Evolutionary conservation across 768 basidiomycete genomes (phyloP).

Genomic region (Chalciporus chontae): DNA sequence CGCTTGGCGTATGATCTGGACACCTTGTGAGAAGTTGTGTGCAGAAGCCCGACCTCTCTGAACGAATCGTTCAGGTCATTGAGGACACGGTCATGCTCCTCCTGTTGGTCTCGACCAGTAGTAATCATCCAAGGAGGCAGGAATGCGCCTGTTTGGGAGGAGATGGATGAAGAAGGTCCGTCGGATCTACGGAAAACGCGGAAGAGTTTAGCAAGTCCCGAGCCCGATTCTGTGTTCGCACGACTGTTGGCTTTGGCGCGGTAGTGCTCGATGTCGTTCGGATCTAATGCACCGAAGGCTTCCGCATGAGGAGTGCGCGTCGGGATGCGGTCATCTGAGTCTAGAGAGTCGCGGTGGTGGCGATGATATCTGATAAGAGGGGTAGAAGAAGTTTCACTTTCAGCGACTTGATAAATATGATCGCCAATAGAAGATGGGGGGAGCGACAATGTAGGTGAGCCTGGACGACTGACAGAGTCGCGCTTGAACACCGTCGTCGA

Average conservation of each 20-base stretch:
- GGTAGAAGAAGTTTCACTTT: slow-evolving; percentile 8
- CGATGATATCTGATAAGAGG: slow-evolving; percentile 11
- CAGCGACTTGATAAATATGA: slow-evolving; percentile 2
- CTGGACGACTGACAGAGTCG: slow-evolving; percentile 17
- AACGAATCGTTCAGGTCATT: slow-evolving; percentile 72
- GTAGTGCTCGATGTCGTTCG: slow-evolving; percentile 47
- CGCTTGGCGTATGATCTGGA: slow-evolving; percentile 17
- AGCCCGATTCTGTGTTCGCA: slow-evolving; percentile 16
- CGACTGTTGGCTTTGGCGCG: slow-evolving; percentile 31
- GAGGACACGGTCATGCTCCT: slow-evolving; percentile 65
- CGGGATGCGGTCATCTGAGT: slow-evolving; percentile 29
- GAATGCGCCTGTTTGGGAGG: slow-evolving; percentile 32
- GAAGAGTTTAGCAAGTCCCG: slow-evolving; percentile 19
- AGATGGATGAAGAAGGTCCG: slow-evolving; percentile 20
- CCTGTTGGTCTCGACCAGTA: slow-evolving; percentile 59
- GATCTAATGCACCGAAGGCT: slow-evolving; percentile 57
- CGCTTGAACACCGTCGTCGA: slow-evolving; percentile 4
- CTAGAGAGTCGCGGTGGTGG: slow-evolving; percentile 25
- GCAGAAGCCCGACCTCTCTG: slow-evolving; percentile 74
- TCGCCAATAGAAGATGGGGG: slow-evolving; percentile 7
- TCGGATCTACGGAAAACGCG: slow-evolving; percentile 25
- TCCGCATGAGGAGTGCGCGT: slow-evolving; percentile 60
- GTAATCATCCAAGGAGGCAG: slow-evolving; percentile 63
- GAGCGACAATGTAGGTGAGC: slow-evolving; percentile 16
- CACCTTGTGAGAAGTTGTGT: slow-evolving; percentile 43